These are phyloP conservation scores for Otatea glauca DNA, from an alignment of 176 grass and related monocot genomes.

Conservation along the genomic window DNA sequence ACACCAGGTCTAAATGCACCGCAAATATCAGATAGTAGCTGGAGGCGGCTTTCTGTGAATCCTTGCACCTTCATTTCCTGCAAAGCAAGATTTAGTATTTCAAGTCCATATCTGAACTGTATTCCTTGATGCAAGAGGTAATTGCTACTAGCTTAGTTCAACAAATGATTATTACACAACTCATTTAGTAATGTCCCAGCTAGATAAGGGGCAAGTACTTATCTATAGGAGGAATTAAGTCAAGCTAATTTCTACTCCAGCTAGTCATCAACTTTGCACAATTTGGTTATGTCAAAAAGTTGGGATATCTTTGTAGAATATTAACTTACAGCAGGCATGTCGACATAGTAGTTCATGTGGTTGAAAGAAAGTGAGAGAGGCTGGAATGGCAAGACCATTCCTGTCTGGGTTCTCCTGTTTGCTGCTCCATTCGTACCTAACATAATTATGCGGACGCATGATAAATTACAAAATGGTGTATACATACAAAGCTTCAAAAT, in stretches of 20 bases:
- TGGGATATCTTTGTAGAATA: constrained; percentile 1
- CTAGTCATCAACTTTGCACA: not conserved
- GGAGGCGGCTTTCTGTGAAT: constrained; percentile 54
- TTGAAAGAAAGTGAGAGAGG: constrained; percentile 74
- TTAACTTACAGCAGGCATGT: constrained; percentile 69
- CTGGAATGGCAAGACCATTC: constrained; percentile 76
- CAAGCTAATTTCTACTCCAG: not conserved
- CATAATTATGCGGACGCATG: not conserved
- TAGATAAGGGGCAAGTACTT: not conserved
- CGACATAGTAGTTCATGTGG: constrained; percentile 68
- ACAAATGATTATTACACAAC: not conserved
- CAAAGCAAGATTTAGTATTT: constrained; percentile 14
- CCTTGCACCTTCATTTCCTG: constrained; percentile 75
- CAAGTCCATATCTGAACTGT: not conserved
- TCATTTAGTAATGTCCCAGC: not conserved
- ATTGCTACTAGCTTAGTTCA: constrained; percentile 14
- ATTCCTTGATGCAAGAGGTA: constrained; percentile 22
- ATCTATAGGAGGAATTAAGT: constrained; percentile 1
- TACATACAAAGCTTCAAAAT: not conserved
- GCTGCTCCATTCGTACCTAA: constrained; percentile 26
- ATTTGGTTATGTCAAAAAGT: constrained; percentile 25
- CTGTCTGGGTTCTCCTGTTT: constrained; percentile 42
- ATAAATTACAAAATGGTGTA: constrained; percentile 22
- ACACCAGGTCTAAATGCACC: constrained; percentile 69
- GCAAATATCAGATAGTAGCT: constrained; percentile 65